phyloP scores from a whole-genome alignment of 208 protist genomes.

The Leishmania braziliensis region DNA sequence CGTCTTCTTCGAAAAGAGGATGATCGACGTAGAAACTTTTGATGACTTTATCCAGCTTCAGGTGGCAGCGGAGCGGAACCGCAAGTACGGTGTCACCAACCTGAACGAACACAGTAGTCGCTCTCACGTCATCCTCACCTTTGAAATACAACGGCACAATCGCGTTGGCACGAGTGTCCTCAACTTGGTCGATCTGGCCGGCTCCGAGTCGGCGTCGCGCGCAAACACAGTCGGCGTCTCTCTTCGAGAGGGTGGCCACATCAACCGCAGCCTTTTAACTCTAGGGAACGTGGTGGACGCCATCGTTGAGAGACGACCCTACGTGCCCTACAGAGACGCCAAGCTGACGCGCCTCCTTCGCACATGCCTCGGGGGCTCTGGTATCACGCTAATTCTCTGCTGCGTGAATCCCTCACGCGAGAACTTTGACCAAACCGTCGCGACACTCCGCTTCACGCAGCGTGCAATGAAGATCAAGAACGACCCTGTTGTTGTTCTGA shows the following conservation, averaged over 20 bases:
- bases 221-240: constrained; percentile 83
- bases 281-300: constrained; percentile 91
- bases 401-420: constrained; percentile 86
- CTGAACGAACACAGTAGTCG: constrained; percentile 87
- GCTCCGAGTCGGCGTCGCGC: constrained; percentile 79
- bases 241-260: constrained; percentile 73
- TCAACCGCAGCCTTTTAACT: constrained; percentile 91
- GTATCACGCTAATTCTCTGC: constrained; percentile 91
- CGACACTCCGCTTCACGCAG: constrained; percentile 87
- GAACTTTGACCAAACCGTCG: constrained; percentile 89
- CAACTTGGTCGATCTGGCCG: constrained; percentile 92
- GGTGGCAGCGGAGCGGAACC: constrained; percentile 64
- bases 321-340: constrained; percentile 89
- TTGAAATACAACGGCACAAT: constrained; percentile 44
- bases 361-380: constrained; percentile 81
- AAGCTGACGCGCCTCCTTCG: constrained; percentile 90
- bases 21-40: constrained; percentile 57
- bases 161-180: constrained; percentile 62
- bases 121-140: constrained; percentile 53
- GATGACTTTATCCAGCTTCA: constrained; percentile 76
- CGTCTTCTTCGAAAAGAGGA: constrained; percentile 50
- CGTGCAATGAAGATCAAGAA: constrained; percentile 90
- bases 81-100: constrained; percentile 87
- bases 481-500: constrained; percentile 85
- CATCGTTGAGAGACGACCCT: constrained; percentile 61